phyloP scores from a whole-genome alignment of 2,329 filamentous ascomycete genomes.

The Cordyceps cateniannulata region DNA sequence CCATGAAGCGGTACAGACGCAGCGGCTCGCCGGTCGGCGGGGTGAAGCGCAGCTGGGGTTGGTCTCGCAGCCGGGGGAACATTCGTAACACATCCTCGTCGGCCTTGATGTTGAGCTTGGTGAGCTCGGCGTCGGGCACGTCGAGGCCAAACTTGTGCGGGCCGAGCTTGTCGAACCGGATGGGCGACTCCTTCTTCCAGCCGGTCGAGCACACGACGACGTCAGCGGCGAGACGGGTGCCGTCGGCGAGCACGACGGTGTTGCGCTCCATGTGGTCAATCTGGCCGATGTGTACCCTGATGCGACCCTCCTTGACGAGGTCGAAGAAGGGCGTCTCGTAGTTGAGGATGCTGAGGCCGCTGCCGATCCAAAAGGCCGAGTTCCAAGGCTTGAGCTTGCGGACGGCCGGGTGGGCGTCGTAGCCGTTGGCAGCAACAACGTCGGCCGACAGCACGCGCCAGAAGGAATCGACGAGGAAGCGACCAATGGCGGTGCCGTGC shows the following conservation, averaged over 20 bases:
- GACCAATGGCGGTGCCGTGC: constrained; percentile 43
- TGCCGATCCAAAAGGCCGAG: constrained; percentile 41
- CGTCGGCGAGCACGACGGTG: constrained; percentile 36
- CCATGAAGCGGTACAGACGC: constrained; percentile 23
- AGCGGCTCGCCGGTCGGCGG: constrained; percentile 17
- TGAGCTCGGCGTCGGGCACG: background rate
- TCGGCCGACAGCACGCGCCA: constrained; percentile 43
- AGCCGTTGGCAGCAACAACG: constrained; percentile 38
- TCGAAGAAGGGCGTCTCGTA: constrained; percentile 45
- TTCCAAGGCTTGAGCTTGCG: constrained; percentile 35
- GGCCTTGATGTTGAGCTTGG: constrained; percentile 2
- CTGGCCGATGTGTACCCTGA: constrained; percentile 42
- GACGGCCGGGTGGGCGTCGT: constrained; percentile 34
- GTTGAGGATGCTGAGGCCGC: constrained; percentile 47
- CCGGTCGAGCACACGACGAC: constrained; percentile 46
- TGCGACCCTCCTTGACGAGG: constrained; percentile 39
- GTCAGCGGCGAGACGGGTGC: constrained; percentile 34
- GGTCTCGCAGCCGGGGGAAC: constrained; percentile 19
- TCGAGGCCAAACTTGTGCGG: background rate
- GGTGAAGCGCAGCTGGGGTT: constrained; percentile 16
- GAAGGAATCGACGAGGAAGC: constrained; percentile 40
- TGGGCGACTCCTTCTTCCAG: constrained; percentile 39
- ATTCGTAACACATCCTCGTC: constrained; percentile 18
- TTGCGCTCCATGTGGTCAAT: constrained; percentile 33
- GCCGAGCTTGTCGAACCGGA: constrained; percentile 32